These are phyloP conservation scores for Austropuccinia psidii DNA, from an alignment of 1,284 basidiomycete genomes.

Conservation along the genomic window DNA sequence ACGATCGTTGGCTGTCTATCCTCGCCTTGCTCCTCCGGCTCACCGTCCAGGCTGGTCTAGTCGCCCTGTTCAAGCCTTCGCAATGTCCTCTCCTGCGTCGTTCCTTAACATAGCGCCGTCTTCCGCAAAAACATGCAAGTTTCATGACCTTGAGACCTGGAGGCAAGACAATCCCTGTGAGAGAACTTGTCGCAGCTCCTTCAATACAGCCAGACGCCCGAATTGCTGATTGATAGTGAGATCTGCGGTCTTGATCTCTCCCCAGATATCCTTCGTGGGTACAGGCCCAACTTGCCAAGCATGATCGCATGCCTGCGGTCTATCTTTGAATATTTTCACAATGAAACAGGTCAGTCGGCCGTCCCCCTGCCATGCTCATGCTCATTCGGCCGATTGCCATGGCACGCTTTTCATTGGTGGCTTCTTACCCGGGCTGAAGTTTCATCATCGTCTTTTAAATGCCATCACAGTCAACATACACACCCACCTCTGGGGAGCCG, in stretches of 20 bases:
- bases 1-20: no score
- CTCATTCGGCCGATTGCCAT: background rate
- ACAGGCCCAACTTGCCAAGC: constrained; percentile 23
- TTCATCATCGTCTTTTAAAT: no score
- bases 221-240: background rate
- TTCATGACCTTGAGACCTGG: constrained; percentile 23
- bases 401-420: no score
- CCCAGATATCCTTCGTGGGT: constrained; percentile 31
- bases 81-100: no score
- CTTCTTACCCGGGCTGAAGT: no score
- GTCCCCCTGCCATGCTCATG: background rate
- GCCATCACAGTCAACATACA: constrained; percentile 80
- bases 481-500: constrained; percentile 68
- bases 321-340: constrained; percentile 34
- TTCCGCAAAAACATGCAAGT: constrained; percentile 13
- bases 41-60: no score
- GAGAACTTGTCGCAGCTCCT: background rate
- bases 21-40: no score
- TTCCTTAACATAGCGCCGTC: no score
- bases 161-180: constrained; percentile 35
- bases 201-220: background rate
- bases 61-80: no score
- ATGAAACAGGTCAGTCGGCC: constrained; percentile 30
- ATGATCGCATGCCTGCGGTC: constrained; percentile 15
- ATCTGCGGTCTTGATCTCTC: background rate